Evolutionary conservation across 1,139 yeast species (phyloP).

Genomic region (Suhomyces ambrosiae): DNA sequence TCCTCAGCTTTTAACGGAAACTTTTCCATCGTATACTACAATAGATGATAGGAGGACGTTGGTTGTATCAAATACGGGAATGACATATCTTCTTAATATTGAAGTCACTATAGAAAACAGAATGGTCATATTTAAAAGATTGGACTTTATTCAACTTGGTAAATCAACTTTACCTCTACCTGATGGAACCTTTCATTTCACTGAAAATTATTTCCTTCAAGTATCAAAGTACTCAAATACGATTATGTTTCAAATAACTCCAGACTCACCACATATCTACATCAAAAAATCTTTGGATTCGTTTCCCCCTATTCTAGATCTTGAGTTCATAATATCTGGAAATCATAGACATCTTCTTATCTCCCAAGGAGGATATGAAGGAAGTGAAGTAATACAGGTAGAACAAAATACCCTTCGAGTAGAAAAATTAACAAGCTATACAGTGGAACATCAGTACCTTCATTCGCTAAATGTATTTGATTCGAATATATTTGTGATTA

Average conservation of each 20-base stretch:
- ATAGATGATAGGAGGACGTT: conserved; percentile 34
- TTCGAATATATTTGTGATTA: not conserved
- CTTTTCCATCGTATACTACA: conserved; percentile 16
- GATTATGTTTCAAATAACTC: conserved; percentile 32
- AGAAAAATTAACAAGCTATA: not conserved
- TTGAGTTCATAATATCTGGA: conserved; percentile 16
- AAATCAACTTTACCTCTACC: conserved; percentile 29
- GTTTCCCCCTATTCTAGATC: conserved; percentile 41
- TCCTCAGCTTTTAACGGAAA: conserved; percentile 12
- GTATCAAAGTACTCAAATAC: conserved; percentile 39
- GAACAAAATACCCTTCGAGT: not conserved
- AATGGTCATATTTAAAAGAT: conserved; percentile 19
- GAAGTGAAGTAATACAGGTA: conserved; percentile 34
- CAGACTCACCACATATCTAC: conserved; percentile 31
- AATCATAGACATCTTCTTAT: conserved; percentile 22
- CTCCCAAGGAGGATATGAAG: conserved; percentile 44
- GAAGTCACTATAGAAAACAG: conserved; percentile 14
- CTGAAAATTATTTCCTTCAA: conserved; percentile 33
- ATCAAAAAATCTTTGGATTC: conserved; percentile 27
- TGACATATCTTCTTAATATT: conserved; percentile 30
- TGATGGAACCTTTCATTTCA: conserved; percentile 30
- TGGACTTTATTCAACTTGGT: conserved; percentile 35
- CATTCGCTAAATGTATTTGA: not conserved
- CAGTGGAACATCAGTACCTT: not conserved
- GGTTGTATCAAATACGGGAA: conserved; percentile 35